phyloP scores from a whole-genome alignment of 2,329 filamentous ascomycete species.

The Didymosphaeria variabile region DNA sequence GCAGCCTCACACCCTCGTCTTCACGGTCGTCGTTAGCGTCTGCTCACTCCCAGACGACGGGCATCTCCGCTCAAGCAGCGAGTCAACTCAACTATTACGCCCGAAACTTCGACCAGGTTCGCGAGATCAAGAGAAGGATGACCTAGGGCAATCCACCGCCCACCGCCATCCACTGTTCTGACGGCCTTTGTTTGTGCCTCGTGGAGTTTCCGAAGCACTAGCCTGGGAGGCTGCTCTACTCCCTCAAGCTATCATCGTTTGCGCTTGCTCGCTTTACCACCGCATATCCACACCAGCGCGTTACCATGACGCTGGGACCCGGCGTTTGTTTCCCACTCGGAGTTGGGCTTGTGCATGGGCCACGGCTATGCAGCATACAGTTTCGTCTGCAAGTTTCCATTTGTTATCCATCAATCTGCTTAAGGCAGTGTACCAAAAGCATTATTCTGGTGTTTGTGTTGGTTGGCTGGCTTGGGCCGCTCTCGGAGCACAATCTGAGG shows the following conservation, averaged over 20 bases:
- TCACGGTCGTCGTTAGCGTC: slow-evolving; percentile 87
- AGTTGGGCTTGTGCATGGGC: slow-evolving; percentile 6
- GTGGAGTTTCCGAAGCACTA: slow-evolving; percentile 5
- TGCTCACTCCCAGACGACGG: slow-evolving; percentile 63
- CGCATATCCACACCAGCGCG: slow-evolving; percentile 4
- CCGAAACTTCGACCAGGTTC: slow-evolving; percentile 85
- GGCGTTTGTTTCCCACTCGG: slow-evolving; percentile 11
- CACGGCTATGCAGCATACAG: slow-evolving; percentile 3
- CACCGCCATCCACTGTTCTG: slow-evolving; percentile 3
- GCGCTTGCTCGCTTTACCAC: not conserved
- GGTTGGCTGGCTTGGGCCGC: not conserved
- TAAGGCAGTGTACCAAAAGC: slow-evolving; percentile 16
- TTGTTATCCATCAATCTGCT: slow-evolving; percentile 7
- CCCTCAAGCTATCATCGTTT: not conserved
- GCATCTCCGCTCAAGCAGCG: slow-evolving; percentile 78
- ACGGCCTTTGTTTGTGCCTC: slow-evolving; percentile 6
- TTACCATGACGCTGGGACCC: slow-evolving; percentile 9
- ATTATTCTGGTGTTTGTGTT: slow-evolving; percentile 10
- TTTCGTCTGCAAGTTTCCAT: not conserved
- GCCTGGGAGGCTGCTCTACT: not conserved
- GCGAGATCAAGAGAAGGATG: slow-evolving; percentile 62
- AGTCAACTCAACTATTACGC: slow-evolving; percentile 86
- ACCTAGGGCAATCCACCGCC: slow-evolving; percentile 22
- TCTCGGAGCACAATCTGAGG: slow-evolving; percentile 7
- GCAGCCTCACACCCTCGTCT: slow-evolving; percentile 68